Percentiles rank a stretch among this genome's conserved stretches.
These are phyloP conservation scores for Ophiocordyceps robertsii DNA, from an alignment of 2,329 filamentous ascomycete genomes.

Conservation along the genomic window DNA sequence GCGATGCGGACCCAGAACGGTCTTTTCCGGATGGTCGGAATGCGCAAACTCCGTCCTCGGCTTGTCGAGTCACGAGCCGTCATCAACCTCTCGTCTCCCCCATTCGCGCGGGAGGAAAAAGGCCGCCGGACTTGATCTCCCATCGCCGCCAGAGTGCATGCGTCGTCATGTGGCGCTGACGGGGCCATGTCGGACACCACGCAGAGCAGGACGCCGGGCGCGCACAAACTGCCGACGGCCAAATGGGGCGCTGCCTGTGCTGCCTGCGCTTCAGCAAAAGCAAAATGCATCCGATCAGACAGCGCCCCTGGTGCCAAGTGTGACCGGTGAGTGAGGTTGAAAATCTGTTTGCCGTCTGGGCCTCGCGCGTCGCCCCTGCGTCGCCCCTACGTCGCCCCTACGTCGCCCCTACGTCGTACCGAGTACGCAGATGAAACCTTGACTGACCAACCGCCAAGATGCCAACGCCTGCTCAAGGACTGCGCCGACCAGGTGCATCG, in stretches of 20 bases:
- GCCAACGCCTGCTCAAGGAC: constrained; percentile 32
- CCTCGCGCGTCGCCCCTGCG: no score
- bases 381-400: no score
- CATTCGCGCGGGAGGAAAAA: neutral
- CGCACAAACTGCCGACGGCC: constrained; percentile 18
- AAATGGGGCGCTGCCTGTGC: constrained; percentile 38
- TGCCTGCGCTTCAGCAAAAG: constrained; percentile 33
- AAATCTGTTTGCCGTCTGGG: no score
- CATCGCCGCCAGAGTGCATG: neutral
- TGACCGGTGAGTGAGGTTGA: constrained; percentile 23
- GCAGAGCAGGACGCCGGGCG: neutral
- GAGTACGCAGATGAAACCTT: neutral
- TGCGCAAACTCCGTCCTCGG: neutral
- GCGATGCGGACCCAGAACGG: constrained; percentile 1
- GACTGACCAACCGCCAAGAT: constrained; percentile 16
- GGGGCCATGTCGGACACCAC: constrained; percentile 1
- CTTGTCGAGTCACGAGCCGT: neutral
- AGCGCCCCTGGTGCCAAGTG: constrained; percentile 24
- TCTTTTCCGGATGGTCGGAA: constrained; percentile 2
- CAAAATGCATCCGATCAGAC: constrained; percentile 33
- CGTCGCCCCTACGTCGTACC: no score
- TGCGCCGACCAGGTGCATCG: constrained; percentile 33
- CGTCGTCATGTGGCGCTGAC: neutral
- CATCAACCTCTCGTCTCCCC: neutral
- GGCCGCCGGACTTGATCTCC: neutral